A percentile compares a stretch with the other conserved stretches of the same genome.
These are phyloP conservation scores for Albizia julibrissin DNA, from an alignment of 306 rosid species.

Conservation along the genomic window DNA sequence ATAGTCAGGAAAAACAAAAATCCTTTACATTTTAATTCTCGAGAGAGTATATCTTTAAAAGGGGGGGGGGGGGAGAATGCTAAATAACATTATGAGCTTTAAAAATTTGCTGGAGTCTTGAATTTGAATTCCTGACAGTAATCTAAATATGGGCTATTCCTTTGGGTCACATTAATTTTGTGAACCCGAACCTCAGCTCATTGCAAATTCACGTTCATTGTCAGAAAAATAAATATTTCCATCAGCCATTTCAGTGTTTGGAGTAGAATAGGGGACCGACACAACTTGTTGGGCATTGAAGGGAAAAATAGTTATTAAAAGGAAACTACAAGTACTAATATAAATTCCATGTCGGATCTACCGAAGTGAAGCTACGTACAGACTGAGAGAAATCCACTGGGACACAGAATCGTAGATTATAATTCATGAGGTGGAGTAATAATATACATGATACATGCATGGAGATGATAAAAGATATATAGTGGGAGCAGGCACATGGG, in stretches of 20 bases:
- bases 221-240: background rate
- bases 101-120: too few relatives aligned
- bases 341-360: background rate
- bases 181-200: background rate
- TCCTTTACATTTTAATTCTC: too few relatives aligned
- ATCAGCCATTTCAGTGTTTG: background rate
- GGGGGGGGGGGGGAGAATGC: too few relatives aligned
- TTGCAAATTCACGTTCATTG: background rate
- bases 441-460: background rate
- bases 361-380: background rate
- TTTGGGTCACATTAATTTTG: background rate
- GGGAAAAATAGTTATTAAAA: background rate
- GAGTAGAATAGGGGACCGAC: background rate
- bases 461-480: background rate
- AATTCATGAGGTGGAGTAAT: background rate
- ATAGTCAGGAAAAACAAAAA: too few relatives aligned
- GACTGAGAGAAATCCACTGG: background rate
- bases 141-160: too few relatives aligned
- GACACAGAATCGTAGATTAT: background rate
- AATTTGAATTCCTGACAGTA: too few relatives aligned
- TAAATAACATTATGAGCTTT: too few relatives aligned
- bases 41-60: too few relatives aligned
- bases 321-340: background rate
- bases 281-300: background rate
- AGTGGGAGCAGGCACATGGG: background rate